Base-by-base conservation (phyloP, 2,329 filamentous ascomycete genomes). In the Verticillium zaregamsianum region DNA sequence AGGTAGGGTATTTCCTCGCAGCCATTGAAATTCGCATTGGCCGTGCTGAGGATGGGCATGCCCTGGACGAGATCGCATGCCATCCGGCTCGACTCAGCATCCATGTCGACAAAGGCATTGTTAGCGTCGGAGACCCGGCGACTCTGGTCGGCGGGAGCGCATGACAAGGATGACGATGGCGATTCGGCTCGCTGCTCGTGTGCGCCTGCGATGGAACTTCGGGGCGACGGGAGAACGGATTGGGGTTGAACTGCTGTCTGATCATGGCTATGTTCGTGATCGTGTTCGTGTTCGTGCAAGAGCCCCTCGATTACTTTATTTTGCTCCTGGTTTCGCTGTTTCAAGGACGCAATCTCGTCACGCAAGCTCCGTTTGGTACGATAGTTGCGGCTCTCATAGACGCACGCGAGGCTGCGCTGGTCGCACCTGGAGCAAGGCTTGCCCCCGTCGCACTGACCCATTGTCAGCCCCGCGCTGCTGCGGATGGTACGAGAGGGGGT, bases 341-440 rank as follows among this genome's bases (percentile, higher is more conserved):
- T 59, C n/a, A 59, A 25, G 2, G 11, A 11, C 5, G 39, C 6
- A 5, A 58, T 4, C 23, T 58, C 54, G 2, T 23, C 54, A 7
- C 45, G 40, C 3, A 63, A 23, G 2, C 54, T 62, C 5, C 39
- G 52, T 17, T 59, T 63, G 7, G 59, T 57, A 23, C 55, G 39
- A 6, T 20, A 12, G 1, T 11, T 14, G 25, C 55, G 52, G 17
- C 8, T 20, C 20, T 39, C 39, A 25, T 63, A 60, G 20, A 23
- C 9, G 62, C 60, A 63, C 3, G 32, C 6, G 2, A 55, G 17
- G n/a, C 25, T 45, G 2, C 55, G 25, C 8, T 17, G 35, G 3
- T 8, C 14, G 14, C 60, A 56, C 49, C 60, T 33, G 6, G 54
- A 40, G 12, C 62, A 63, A 11, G 62, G 60, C 5, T 5, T 59